Evolutionary conservation across 1,139 yeast species (phyloP).

Genomic region (Pneumocystis sp.): DNA sequence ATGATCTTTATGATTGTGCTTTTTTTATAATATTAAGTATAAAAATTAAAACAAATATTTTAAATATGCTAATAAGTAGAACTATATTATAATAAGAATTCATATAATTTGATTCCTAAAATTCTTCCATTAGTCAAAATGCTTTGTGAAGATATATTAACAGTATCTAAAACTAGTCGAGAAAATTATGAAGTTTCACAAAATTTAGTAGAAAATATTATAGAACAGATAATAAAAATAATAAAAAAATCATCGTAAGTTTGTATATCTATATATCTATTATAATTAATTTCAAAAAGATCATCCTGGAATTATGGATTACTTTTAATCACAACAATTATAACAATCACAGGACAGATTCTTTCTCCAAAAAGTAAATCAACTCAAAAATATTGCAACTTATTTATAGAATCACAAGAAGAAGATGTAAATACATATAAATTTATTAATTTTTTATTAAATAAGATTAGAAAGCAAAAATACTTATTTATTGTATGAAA

Average conservation of each 20-base stretch:
- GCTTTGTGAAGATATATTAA: not conserved
- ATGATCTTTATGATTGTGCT: slow-evolving; percentile 37
- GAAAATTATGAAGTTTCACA: not conserved
- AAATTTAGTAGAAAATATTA: not conserved
- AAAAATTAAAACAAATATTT: not conserved
- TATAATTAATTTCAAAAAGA: not conserved
- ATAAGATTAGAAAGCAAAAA: not conserved
- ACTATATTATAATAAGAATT: not conserved
- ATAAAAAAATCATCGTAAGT: not conserved
- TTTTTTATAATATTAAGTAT: not conserved
- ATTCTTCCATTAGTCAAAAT: not conserved
- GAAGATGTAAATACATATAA: not conserved
- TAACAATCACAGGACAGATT: not conserved
- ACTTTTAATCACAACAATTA: not conserved
- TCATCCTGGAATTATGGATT: not conserved
- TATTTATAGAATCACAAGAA: not conserved
- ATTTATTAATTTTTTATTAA: not conserved
- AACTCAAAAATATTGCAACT: not conserved
- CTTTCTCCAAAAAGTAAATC: not conserved
- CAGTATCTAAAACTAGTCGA: not conserved
- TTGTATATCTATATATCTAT: not conserved
- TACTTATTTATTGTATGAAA: not conserved
- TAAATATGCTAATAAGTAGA: not conserved
- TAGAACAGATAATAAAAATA: not conserved
- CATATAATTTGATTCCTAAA: not conserved